Conservation (phyloP, 306 rosid genomes). For the Pterocarpus macrocarpus region DNA sequence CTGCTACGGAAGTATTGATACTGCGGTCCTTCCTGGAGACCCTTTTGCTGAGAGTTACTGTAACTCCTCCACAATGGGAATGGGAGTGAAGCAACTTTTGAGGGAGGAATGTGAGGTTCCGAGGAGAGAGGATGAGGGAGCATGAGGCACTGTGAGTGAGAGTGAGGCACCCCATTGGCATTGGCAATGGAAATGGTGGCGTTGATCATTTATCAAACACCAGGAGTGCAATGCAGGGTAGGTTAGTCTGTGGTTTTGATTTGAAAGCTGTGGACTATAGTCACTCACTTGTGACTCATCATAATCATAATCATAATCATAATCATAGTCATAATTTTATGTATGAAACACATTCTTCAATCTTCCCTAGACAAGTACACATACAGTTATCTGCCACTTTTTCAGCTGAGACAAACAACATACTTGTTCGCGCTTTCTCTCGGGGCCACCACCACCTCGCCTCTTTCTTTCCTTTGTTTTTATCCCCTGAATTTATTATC, state of each 20-base stretch:
- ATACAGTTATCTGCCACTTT: neutral
- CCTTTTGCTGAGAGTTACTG: conserved; percentile 8
- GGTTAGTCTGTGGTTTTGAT: neutral
- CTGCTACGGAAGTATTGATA: conserved; percentile 12
- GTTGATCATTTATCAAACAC: conserved; percentile 17
- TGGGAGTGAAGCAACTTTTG: neutral
- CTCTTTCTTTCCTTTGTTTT: neutral
- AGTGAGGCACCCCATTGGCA: conserved; percentile 36
- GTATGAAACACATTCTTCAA: neutral
- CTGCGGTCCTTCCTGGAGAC: neutral
- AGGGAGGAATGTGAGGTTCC: neutral
- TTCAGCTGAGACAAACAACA: neutral
- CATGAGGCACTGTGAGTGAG: conserved; percentile 29
- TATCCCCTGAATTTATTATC: neutral
- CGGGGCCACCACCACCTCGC: neutral
- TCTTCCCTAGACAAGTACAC: neutral
- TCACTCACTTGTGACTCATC: neutral
- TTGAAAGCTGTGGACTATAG: neutral
- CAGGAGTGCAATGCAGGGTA: neutral
- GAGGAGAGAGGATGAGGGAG: conserved; percentile 6
- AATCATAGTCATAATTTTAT: neutral
- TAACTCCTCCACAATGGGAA: neutral
- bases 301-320: neutral
- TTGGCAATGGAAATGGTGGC: neutral
- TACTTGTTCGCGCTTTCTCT: neutral